Conservation (phyloP, 2,329 filamentous ascomycete species). For the Elsinoe batatas region DNA sequence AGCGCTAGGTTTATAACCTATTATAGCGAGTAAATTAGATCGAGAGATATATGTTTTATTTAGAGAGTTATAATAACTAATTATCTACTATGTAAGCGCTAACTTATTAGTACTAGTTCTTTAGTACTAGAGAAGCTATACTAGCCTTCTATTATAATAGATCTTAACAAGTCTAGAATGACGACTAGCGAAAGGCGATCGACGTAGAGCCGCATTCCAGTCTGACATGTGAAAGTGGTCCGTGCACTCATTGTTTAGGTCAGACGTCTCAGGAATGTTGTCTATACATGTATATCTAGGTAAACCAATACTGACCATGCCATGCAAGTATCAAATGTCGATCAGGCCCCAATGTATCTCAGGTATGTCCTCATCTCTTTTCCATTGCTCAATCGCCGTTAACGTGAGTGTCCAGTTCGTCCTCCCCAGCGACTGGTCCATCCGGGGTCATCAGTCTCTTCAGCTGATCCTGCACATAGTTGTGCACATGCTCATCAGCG, state of each 20-base stretch:
- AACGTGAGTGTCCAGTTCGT: constrained; percentile 51
- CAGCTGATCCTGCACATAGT: constrained; percentile 75
- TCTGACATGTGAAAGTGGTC: constrained; percentile 13
- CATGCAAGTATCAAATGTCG: background rate
- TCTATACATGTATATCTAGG: constrained; percentile 9
- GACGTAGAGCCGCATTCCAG: constrained; percentile 6
- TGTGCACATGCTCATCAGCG: constrained; percentile 55
- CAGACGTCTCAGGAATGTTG: background rate
- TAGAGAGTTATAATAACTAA: too few relatives aligned
- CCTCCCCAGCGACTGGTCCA: constrained; percentile 42
- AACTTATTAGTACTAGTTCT: too few relatives aligned
- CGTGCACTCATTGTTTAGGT: background rate
- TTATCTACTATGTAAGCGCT: too few relatives aligned
- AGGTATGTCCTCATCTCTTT: background rate
- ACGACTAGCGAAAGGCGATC: constrained; percentile 1
- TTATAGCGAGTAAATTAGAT: too few relatives aligned
- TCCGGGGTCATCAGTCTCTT: constrained; percentile 57
- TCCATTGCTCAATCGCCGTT: constrained; percentile 4
- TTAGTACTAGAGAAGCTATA: too few relatives aligned
- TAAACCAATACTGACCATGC: background rate
- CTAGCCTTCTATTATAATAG: too few relatives aligned
- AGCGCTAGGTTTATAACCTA: too few relatives aligned
- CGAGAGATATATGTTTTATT: too few relatives aligned
- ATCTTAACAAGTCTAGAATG: background rate
- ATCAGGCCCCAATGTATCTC: background rate